A percentile compares a stretch with the other conserved stretches of the same genome.
Conservation (phyloP, 495 filamentous ascomycete species). For the Xylaria intraflava region DNA sequence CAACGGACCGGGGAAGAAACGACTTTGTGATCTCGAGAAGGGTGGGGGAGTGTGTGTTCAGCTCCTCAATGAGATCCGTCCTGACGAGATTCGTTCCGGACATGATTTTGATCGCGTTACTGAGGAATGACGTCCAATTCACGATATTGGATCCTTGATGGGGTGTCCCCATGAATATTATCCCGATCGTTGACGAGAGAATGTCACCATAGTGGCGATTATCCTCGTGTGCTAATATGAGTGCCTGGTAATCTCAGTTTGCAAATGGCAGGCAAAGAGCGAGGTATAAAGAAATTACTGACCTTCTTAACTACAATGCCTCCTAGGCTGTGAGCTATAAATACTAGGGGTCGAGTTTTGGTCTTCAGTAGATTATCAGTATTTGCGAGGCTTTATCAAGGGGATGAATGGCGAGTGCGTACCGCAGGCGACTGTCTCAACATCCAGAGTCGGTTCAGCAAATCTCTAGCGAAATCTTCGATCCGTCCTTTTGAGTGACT, state of each 20-base stretch:
- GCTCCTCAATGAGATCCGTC: too few species aligned
- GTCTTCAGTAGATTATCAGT: neutral
- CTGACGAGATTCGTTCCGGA: too few species aligned
- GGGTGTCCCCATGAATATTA: constrained; percentile 32
- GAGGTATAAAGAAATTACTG: neutral
- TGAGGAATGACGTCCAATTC: neutral
- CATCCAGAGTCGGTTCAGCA: constrained; percentile 4
- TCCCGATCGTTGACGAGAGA: constrained; percentile 7
- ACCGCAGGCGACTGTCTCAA: neutral
- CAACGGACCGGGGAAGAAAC: neutral
- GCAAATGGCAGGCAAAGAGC: neutral
- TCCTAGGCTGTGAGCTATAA: constrained; percentile 35
- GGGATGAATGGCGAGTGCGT: neutral
- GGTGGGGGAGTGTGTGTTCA: neutral
- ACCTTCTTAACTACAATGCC: constrained; percentile 34
- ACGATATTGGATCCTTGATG: constrained; percentile 23
- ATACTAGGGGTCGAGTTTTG: constrained; percentile 21
- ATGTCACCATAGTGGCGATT: neutral
- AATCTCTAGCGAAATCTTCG: constrained; percentile 10
- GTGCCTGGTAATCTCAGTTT: constrained; percentile 13
- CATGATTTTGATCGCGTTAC: neutral
- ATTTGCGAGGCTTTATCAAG: neutral
- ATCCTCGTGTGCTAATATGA: neutral
- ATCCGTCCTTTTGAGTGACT: constrained; percentile 5
- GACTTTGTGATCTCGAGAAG: neutral